Percentiles rank a stretch among this genome's conserved stretches.
Conservation (phyloP, 148 eudicot species). For the Chenopodium quinoa region DNA sequence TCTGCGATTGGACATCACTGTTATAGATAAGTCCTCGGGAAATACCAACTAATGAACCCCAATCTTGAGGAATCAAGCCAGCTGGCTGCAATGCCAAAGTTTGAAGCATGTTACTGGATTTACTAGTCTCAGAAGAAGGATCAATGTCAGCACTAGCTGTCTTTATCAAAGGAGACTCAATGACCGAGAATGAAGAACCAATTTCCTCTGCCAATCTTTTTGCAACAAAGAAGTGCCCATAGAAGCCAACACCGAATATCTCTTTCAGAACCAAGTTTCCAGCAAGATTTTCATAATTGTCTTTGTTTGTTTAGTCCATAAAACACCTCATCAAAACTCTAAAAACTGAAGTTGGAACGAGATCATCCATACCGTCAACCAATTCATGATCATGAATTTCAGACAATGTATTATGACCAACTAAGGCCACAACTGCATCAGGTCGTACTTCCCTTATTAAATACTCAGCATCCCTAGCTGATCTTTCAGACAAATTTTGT, state of each 20-base stretch:
- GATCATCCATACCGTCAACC: conserved; percentile 27
- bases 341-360: conserved; percentile 74
- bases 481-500: conserved; percentile 86
- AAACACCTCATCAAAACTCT: conserved; percentile 73
- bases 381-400: conserved; percentile 32
- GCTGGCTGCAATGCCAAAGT: conserved; percentile 46
- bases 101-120: conserved; percentile 31
- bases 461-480: conserved; percentile 66
- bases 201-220: conserved; percentile 68
- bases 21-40: conserved; percentile 38
- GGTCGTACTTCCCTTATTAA: conserved; percentile 73
- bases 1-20: conserved; percentile 51
- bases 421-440: conserved; percentile 60
- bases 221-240: conserved; percentile 65
- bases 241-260: conserved; percentile 81
- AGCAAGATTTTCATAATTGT: conserved; percentile 72
- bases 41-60: conserved; percentile 34
- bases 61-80: conserved; percentile 46
- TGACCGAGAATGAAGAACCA: conserved; percentile 61
- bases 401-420: conserved; percentile 46
- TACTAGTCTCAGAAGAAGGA: conserved; percentile 28
- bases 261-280: conserved; percentile 77
- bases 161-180: conserved; percentile 42
- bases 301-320: conserved; percentile 51
- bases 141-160: conserved; percentile 24